Evolutionary conservation across 106 monocot genomes (phyloP).

Genomic region (Platanthera guangdongensis): DNA sequence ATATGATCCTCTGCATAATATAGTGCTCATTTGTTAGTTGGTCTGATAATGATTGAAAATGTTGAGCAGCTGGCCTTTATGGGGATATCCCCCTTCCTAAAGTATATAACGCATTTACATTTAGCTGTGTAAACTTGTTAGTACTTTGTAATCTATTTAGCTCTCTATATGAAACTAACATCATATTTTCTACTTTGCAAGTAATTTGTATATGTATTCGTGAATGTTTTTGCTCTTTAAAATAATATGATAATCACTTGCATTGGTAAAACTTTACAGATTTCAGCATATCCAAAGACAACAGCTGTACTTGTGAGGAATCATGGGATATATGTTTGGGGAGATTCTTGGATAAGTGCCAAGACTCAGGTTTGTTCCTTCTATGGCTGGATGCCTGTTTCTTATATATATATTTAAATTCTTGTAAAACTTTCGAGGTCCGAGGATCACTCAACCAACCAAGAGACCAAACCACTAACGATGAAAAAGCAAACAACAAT

Average conservation of each 20-base stretch:
- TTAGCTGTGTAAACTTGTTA: background rate
- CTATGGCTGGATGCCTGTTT: background rate
- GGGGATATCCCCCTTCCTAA: background rate
- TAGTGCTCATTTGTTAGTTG: background rate
- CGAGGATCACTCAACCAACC: too few relatives aligned
- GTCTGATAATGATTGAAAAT: background rate
- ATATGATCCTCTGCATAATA: background rate
- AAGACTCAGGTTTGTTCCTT: slow-evolving; percentile 80
- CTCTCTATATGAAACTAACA: too few relatives aligned
- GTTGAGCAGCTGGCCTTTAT: background rate
- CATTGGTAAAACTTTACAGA: slow-evolving; percentile 28
- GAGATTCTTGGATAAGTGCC: slow-evolving; percentile 93
- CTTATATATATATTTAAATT: background rate
- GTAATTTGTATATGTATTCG: background rate
- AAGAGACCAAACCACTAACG: too few relatives aligned
- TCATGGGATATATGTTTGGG: slow-evolving; percentile 94
- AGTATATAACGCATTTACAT: background rate
- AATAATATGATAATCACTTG: background rate
- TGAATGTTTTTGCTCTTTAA: background rate
- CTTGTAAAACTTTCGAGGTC: background rate
- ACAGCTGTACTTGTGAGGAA: slow-evolving; percentile 97
- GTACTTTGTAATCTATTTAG: background rate
- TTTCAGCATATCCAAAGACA: slow-evolving; percentile 79
- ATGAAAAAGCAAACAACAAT: too few relatives aligned
- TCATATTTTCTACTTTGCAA: background rate